Conservation (phyloP, 2,329 filamentous ascomycete genomes). For the Phoma herbarum region DNA sequence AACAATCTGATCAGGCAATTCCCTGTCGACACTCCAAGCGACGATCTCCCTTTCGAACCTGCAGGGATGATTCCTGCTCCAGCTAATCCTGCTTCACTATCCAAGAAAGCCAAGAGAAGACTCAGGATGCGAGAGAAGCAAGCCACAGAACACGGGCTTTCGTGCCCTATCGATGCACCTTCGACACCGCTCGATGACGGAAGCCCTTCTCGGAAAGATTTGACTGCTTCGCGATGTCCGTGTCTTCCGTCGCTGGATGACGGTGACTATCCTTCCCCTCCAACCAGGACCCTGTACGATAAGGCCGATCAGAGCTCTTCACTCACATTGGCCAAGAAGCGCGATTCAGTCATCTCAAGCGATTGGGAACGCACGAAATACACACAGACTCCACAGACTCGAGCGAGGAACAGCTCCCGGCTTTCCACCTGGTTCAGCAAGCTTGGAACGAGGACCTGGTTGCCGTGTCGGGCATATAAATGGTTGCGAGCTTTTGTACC, state of each 20-base stretch:
- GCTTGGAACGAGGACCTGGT: conserved; percentile 25
- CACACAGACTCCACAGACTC: neutral
- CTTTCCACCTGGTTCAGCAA: neutral
- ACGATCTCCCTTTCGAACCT: neutral
- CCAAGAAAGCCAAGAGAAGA: conserved; percentile 1
- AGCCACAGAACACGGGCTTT: neutral
- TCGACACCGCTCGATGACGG: neutral
- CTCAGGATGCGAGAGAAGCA: neutral
- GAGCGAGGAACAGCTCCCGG: too few species aligned
- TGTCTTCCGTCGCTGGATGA: neutral
- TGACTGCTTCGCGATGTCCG: neutral
- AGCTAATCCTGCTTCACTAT: neutral
- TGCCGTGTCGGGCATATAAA: conserved; percentile 26
- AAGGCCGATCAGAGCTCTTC: neutral
- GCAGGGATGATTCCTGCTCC: neutral
- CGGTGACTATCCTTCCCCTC: neutral
- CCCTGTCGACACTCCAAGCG: neutral
- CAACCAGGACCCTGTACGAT: neutral
- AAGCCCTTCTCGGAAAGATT: neutral
- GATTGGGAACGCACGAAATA: neutral
- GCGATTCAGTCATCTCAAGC: conserved; percentile 27
- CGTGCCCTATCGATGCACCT: neutral
- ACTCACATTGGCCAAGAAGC: conserved; percentile 5
- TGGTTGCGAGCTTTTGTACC: conserved; percentile 10
- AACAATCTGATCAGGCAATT: neutral